Percentiles rank a stretch among this genome's conserved stretches.
phyloP scores from a whole-genome alignment of 2,329 filamentous ascomycete species.

The Xylaria polymorpha region DNA sequence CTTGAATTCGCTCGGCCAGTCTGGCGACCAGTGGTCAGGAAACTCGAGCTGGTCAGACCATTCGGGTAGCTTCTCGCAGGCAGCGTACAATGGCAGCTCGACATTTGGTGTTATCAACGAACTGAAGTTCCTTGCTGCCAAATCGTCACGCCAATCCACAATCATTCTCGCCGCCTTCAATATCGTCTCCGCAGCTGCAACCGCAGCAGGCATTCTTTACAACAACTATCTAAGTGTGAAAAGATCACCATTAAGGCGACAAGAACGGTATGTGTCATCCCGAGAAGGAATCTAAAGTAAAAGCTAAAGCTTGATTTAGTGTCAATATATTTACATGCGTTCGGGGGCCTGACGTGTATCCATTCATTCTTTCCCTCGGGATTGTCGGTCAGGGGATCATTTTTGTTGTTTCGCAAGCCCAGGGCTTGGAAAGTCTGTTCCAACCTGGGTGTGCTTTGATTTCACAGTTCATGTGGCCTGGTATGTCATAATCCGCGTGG shows the following conservation, averaged over 20 bases:
- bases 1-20: slow-evolving; percentile 43
- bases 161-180: slow-evolving; percentile 72
- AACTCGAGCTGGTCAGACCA: slow-evolving; percentile 45
- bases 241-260: slow-evolving; percentile 53
- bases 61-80: slow-evolving; percentile 46
- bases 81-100: slow-evolving; percentile 53
- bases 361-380: slow-evolving; percentile 67
- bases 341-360: slow-evolving; percentile 61
- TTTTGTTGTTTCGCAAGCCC: slow-evolving; percentile 68
- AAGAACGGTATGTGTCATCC: slow-evolving; percentile 54
- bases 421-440: slow-evolving; percentile 63
- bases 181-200: slow-evolving; percentile 66
- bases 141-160: slow-evolving; percentile 69
- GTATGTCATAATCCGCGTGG: slow-evolving; percentile 53
- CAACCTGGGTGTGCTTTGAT: slow-evolving; percentile 64
- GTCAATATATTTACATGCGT: slow-evolving; percentile 56
- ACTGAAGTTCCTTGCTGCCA: slow-evolving; percentile 64
- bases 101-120: slow-evolving; percentile 62
- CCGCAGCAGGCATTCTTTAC: slow-evolving; percentile 67
- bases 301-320: slow-evolving; percentile 42
- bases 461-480: slow-evolving; percentile 70
- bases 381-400: slow-evolving; percentile 68
- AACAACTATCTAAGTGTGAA: slow-evolving; percentile 63
- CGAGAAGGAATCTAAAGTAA: slow-evolving; percentile 20
- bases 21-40: slow-evolving; percentile 43